Evolutionary conservation across 495 filamentous ascomycete genomes (phyloP).

Genomic region (Neurospora cerealis): DNA sequence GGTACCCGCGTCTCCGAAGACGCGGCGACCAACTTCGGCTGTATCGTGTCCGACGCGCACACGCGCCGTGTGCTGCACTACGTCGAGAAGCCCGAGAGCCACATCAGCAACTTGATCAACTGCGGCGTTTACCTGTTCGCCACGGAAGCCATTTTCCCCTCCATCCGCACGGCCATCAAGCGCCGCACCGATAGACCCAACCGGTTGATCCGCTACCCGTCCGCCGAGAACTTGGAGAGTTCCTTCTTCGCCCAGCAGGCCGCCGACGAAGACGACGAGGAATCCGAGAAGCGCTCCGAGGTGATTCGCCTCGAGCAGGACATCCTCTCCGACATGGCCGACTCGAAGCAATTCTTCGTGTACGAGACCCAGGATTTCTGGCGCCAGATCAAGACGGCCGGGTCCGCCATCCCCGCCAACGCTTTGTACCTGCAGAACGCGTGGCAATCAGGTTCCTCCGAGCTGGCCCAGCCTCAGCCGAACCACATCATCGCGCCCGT

Average conservation of each 20-base stretch:
- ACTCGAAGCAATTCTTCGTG: conserved; percentile 97
- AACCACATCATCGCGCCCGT: conserved; percentile 82
- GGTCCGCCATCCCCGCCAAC: conserved; percentile 94
- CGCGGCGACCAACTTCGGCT: conserved; percentile 90
- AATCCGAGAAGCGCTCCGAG: conserved; percentile 68
- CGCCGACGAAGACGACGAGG: conserved; percentile 53
- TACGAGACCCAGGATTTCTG: conserved; percentile 99
- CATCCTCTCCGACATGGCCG: conserved; percentile 90
- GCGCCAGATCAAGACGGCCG: conserved; percentile 99
- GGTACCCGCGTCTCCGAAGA: conserved; percentile 90
- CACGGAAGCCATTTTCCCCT: conserved; percentile 92
- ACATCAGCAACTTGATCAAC: conserved; percentile 99
- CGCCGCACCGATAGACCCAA: conserved; percentile 78
- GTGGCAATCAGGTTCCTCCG: conserved; percentile 63
- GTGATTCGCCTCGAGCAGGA: conserved; percentile 96
- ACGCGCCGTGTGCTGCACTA: conserved; percentile 97
- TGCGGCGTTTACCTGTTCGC: conserved; percentile 97
- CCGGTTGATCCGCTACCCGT: conserved; percentile 89
- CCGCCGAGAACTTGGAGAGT: conserved; percentile 82
- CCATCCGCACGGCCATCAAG: conserved; percentile 92
- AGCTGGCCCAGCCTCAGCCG: conserved; percentile 74
- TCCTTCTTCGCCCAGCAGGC: conserved; percentile 50
- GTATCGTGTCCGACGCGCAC: conserved; percentile 91
- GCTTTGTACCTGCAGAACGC: conserved; percentile 96
- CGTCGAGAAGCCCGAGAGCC: conserved; percentile 97